A percentile compares a stretch with the other conserved stretches of the same genome.
Evolutionary conservation across 306 rosid species (phyloP).

Genomic region (Heteromeles arbutifolia): DNA sequence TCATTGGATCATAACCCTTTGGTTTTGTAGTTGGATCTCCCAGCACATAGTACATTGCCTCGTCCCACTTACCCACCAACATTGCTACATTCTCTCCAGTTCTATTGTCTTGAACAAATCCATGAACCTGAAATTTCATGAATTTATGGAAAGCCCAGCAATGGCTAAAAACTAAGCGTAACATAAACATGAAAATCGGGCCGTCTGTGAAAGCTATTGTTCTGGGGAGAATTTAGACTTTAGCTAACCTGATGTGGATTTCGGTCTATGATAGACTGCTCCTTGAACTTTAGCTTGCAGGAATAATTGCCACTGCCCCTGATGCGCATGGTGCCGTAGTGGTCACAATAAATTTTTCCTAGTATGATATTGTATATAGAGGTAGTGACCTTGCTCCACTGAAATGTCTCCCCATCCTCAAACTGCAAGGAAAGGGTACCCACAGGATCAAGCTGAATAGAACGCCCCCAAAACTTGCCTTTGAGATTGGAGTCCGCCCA

Average conservation of each 20-base stretch:
- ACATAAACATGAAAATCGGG: neutral
- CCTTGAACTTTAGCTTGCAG: slow-evolving; percentile 97
- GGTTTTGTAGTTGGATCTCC: slow-evolving; percentile 95
- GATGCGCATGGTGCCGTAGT: slow-evolving; percentile 97
- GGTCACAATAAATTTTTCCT: slow-evolving; percentile 94
- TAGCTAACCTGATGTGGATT: slow-evolving; percentile 87
- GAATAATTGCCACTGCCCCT: slow-evolving; percentile 88
- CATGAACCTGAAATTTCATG: slow-evolving; percentile 69
- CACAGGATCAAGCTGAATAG: slow-evolving; percentile 95
- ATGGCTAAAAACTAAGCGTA: neutral
- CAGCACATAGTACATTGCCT: slow-evolving; percentile 93
- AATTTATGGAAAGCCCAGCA: neutral
- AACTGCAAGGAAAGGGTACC: slow-evolving; percentile 89
- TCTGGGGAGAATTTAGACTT: neutral
- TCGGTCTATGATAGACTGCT: slow-evolving; percentile 93
- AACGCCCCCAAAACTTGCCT: slow-evolving; percentile 98
- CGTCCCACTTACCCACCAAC: slow-evolving; percentile 97
- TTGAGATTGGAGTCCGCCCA: slow-evolving; percentile 98
- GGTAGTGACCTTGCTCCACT: slow-evolving; percentile 99
- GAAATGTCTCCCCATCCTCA: slow-evolving; percentile 84
- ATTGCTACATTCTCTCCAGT: slow-evolving; percentile 99
- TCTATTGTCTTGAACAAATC: slow-evolving; percentile 95
- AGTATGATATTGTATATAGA: slow-evolving; percentile 93
- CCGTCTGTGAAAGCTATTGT: neutral
- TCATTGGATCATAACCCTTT: slow-evolving; percentile 96